Percentiles rank a stretch among this genome's conserved stretches.
These are phyloP conservation scores for Daldinia concentrica DNA, from an alignment of 495 filamentous ascomycete species.

Conservation along the genomic window DNA sequence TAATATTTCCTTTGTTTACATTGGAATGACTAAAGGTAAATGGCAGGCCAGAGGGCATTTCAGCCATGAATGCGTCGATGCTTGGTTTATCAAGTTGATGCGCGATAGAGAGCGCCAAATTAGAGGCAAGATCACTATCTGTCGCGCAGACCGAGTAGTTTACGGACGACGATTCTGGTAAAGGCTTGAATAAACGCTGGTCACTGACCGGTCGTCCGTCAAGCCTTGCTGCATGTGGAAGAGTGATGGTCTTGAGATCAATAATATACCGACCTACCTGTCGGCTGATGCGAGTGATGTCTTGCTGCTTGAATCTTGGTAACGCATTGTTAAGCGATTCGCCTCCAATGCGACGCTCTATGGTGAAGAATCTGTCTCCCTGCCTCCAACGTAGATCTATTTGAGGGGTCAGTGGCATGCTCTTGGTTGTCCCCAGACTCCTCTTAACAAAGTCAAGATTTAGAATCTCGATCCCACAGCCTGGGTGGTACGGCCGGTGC, in stretches of 20 bases:
- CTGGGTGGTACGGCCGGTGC: not conserved
- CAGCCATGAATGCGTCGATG: slow-evolving; percentile 15
- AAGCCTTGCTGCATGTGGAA: not conserved
- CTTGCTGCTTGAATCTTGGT: not conserved
- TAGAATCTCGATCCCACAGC: slow-evolving; percentile 5
- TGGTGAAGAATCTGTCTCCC: not conserved
- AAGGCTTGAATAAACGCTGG: slow-evolving; percentile 9
- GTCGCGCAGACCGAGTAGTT: not conserved
- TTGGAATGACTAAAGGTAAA: slow-evolving; percentile 24
- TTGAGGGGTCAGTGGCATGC: not conserved
- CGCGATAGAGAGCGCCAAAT: slow-evolving; percentile 2
- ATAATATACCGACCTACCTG: slow-evolving; percentile 15
- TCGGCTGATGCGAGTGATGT: slow-evolving; percentile 11
- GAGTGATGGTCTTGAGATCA: not conserved
- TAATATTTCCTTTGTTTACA: slow-evolving; percentile 16
- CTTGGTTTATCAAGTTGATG: not conserved
- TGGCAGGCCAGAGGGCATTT: slow-evolving; percentile 19
- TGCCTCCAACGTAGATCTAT: not conserved
- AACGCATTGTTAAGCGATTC: slow-evolving; percentile 7
- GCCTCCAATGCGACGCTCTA: slow-evolving; percentile 5
- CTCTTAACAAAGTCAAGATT: not conserved
- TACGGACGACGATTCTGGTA: not conserved
- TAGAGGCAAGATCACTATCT: slow-evolving; percentile 2
- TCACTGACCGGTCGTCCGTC: slow-evolving; percentile 4
- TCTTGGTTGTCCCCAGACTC: not conserved